Conservation (phyloP, 2,329 filamentous ascomycete genomes). For the Botrytis deweyae region DNA sequence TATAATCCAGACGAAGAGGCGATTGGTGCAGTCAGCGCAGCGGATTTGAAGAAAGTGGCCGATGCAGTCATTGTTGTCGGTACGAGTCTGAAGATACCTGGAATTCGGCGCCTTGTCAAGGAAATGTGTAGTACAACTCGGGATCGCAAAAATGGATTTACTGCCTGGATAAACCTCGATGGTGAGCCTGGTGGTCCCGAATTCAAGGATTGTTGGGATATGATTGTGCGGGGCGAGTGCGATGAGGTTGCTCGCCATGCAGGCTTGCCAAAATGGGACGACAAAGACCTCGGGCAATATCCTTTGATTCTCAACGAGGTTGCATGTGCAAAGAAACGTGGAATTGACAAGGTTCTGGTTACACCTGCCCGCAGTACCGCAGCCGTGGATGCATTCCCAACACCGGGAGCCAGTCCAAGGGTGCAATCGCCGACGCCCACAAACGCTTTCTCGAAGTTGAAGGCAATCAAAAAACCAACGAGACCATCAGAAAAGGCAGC, state of each 20-base stretch:
- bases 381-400: conserved; percentile 52
- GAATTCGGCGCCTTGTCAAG: conserved; percentile 82
- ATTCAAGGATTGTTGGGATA: conserved; percentile 89
- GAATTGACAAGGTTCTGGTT: conserved; percentile 47
- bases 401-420: conserved; percentile 57
- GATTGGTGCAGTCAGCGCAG: conserved; percentile 84
- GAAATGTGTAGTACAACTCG: conserved; percentile 89
- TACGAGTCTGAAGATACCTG: conserved; percentile 92
- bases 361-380: conserved; percentile 40
- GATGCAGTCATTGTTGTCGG: conserved; percentile 94
- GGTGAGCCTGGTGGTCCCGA: conserved; percentile 78
- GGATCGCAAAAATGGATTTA: conserved; percentile 76
- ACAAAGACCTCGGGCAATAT: conserved; percentile 52
- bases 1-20: conserved; percentile 95
- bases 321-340: conserved; percentile 44
- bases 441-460: conserved; percentile 27
- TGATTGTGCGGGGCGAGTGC: conserved; percentile 82
- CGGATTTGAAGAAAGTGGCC: conserved; percentile 80
- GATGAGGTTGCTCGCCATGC: conserved; percentile 81
- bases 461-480: conserved; percentile 2
- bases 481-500: background rate
- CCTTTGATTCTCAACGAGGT: conserved; percentile 45
- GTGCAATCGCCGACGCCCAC: conserved; percentile 39
- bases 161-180: conserved; percentile 93
- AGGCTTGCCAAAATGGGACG: conserved; percentile 60